A percentile compares a stretch with the other conserved stretches of the same genome.
Conservation (phyloP, 352 stramenopile genomes). For the Salisapilia sapeloensis region DNA sequence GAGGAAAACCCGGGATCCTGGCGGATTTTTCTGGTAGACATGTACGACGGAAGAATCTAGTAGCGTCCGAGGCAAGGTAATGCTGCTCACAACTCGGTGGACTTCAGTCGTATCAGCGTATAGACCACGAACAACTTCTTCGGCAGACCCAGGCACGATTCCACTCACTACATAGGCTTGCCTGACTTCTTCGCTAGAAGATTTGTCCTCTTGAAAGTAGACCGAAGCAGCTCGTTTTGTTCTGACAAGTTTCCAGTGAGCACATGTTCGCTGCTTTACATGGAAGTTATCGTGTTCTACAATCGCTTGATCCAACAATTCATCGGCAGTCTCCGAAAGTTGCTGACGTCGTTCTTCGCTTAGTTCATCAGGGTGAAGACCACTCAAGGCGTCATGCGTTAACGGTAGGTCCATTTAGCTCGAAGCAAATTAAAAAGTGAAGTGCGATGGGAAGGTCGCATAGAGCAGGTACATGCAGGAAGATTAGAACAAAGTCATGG, state of each 20-base stretch:
- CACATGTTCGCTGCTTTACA: too few relatives aligned
- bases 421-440: too few relatives aligned
- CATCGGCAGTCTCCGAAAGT: conserved; percentile 26
- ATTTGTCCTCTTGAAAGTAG: conserved; percentile 21
- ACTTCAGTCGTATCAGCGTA: conserved; percentile 34
- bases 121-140: conserved; percentile 29
- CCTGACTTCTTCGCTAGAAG: conserved; percentile 2
- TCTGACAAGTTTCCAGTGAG: conserved; percentile 36
- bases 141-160: conserved; percentile 29
- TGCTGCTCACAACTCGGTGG: conserved; percentile 19
- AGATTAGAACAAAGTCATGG: too few relatives aligned
- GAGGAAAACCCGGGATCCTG: conserved; percentile 28
- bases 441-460: too few relatives aligned
- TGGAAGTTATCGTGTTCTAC: conserved; percentile 43
- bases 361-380: too few relatives aligned
- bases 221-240: conserved; percentile 31
- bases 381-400: too few relatives aligned
- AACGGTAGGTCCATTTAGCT: too few relatives aligned
- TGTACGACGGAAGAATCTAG: conserved; percentile 32
- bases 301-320: conserved; percentile 36
- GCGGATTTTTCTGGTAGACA: conserved; percentile 27
- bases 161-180: conserved; percentile 9
- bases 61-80: conserved; percentile 27
- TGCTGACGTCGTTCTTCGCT: conserved; percentile 11
- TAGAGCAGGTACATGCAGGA: too few relatives aligned